Base-by-base conservation (phyloP, 2,329 filamentous ascomycete genomes). In the Plenodomus biglobosus region DNA sequence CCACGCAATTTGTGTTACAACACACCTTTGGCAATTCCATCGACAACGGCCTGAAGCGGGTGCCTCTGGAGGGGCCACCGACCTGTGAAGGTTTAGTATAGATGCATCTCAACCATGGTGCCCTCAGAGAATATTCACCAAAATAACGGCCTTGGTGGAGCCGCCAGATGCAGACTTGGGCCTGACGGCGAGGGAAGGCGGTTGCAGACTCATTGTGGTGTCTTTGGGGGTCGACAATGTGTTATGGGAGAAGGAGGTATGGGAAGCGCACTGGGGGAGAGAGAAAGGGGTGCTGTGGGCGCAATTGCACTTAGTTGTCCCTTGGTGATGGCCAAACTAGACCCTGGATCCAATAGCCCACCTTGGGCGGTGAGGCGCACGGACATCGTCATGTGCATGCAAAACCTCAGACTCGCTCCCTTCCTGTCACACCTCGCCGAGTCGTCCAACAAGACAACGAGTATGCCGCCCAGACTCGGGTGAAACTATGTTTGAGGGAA, bases 31-130 rank as follows among this genome's bases (percentile, higher is more conserved):
- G 94, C 47, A 96, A 81, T 76, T 99, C 94, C 66, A 97, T 87
- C 46, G 91, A 96, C 61, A 99, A 82, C 64, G 94, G 94, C 62
- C 94, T 85, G 78, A 97, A 97, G 61, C 94, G 85, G 55, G 94
- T 99, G 72, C 94, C 94, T 80, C 94, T 85, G 50, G 92, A 96
- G 46, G 94, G 92, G 52, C 94, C 92, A 60, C 92, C 92, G 68
- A 97, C 92, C 92, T 96, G 55, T 21, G 38, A 42, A n/a, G 15
- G 54, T 61, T 72, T 35, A 73, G 69, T 46, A 50, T 52, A 36
- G 35, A 47, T 53, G 42, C 37, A 40, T 11, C 38, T 38, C n/a
- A n/a, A n/a, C n/a, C n/a, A n/a, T 30, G 17, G 10, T n/a, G 17
- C 37, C 42, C 43, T 50, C 40, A 34, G 46, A 59, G 55, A 44